A percentile compares a stretch with the other conserved stretches of the same genome.
phyloP scores from a whole-genome alignment of 2,329 filamentous ascomycete genomes.

The Macrophomina tecta region DNA sequence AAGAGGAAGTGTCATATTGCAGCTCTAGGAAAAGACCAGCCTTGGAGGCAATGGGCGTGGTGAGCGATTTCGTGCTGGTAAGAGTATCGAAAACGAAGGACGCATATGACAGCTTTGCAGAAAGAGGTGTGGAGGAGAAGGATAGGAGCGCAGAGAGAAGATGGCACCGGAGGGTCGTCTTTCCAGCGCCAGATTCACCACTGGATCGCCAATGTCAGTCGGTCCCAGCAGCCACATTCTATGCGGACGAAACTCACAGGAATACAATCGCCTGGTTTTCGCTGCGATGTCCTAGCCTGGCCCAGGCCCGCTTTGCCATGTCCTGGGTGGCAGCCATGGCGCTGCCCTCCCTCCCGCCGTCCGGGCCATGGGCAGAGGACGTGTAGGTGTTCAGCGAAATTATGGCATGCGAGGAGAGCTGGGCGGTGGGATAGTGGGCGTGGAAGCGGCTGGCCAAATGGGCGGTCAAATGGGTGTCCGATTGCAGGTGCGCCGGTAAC shows the following conservation, averaged over 20 bases:
- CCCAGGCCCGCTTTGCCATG: conserved; percentile 83
- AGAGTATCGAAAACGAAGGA: conserved; percentile 95
- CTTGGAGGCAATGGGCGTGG: conserved; percentile 94
- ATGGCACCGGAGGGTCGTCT: conserved; percentile 92
- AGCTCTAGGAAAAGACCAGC: conserved; percentile 94
- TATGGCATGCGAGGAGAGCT: conserved; percentile 87
- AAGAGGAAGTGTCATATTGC: conserved; percentile 90
- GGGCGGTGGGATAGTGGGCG: conserved; percentile 84
- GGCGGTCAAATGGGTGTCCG: conserved; percentile 78
- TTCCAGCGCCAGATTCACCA: conserved; percentile 94
- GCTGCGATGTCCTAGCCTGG: conserved; percentile 81
- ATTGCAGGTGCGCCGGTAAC: conserved; percentile 81
- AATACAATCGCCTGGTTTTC: conserved; percentile 95
- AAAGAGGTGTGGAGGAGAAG: conserved; percentile 90
- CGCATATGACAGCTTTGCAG: conserved; percentile 89
- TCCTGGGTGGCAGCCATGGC: conserved; percentile 93
- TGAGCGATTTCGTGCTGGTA: conserved; percentile 96
- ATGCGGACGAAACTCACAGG: conserved; percentile 67
- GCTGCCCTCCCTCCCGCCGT: conserved; percentile 91
- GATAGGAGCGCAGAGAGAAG: conserved; percentile 83
- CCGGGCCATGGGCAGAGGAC: conserved; percentile 82
- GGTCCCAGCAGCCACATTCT: neutral
- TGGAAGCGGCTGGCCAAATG: conserved; percentile 91
- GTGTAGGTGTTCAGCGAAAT: conserved; percentile 95
- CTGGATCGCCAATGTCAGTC: conserved; percentile 56